A percentile compares a stretch with the other conserved stretches of the same genome.
These are phyloP conservation scores for Anisogramma anomala DNA, from an alignment of 2,329 filamentous ascomycete species.

Conservation along the genomic window DNA sequence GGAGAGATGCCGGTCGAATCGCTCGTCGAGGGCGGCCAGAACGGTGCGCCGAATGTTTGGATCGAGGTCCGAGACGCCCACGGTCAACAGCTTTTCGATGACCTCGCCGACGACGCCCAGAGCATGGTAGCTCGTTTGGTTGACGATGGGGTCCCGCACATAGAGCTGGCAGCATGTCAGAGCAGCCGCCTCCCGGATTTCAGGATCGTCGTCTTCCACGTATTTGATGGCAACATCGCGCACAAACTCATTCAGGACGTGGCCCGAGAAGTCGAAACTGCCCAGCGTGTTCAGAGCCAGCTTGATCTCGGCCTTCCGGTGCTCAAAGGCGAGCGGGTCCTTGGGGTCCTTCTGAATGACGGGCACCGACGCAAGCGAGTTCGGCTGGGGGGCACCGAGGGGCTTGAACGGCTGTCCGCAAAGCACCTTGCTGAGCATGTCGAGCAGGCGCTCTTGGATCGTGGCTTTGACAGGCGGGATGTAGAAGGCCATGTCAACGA, in stretches of 20 bases:
- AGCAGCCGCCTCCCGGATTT: slow-evolving; percentile 87
- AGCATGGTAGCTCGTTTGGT: slow-evolving; percentile 93
- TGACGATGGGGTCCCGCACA: slow-evolving; percentile 91
- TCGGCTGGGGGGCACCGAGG: slow-evolving; percentile 74
- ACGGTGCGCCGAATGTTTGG: slow-evolving; percentile 82
- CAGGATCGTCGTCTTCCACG: slow-evolving; percentile 87
- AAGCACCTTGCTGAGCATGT: slow-evolving; percentile 89
- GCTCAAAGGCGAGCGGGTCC: slow-evolving; percentile 70
- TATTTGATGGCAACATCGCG: slow-evolving; percentile 97
- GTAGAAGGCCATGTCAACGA: slow-evolving; percentile 98
- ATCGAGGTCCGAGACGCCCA: slow-evolving; percentile 86
- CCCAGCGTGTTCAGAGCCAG: slow-evolving; percentile 87
- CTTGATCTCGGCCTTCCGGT: slow-evolving; percentile 75
- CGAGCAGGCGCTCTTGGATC: slow-evolving; percentile 86
- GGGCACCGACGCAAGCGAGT: slow-evolving; percentile 68
- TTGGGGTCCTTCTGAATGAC: slow-evolving; percentile 80
- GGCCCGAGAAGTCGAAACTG: slow-evolving; percentile 86
- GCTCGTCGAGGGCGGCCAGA: slow-evolving; percentile 75
- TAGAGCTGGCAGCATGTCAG: slow-evolving; percentile 97
- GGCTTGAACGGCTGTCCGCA: slow-evolving; percentile 88
- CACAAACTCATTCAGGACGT: slow-evolving; percentile 96
- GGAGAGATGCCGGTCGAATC: slow-evolving; percentile 92
- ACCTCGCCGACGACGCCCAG: slow-evolving; percentile 96
- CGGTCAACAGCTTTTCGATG: slow-evolving; percentile 89
- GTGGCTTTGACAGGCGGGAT: slow-evolving; percentile 87